A percentile compares a stretch with the other conserved stretches of the same genome.
These are phyloP conservation scores for Lupinus albus DNA, from an alignment of 306 rosid genomes.

Conservation along the genomic window DNA sequence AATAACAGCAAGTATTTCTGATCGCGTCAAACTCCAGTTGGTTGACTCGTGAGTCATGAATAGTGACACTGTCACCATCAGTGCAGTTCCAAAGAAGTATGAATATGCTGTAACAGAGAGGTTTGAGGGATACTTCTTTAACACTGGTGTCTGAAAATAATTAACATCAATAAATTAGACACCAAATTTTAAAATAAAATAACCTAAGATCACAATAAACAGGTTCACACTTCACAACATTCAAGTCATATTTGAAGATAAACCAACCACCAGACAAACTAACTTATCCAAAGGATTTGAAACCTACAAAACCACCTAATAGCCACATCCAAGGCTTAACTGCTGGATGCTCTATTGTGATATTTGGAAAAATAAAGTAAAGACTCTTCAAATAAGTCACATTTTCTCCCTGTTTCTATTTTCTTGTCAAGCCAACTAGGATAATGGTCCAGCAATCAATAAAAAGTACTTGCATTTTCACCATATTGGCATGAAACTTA, in stretches of 20 bases:
- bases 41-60: slow-evolving; percentile 63
- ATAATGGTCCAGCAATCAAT: slow-evolving; percentile 1
- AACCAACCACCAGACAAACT: background rate
- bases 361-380: background rate
- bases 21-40: slow-evolving; percentile 70
- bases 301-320: background rate
- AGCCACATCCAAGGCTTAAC: background rate
- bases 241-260: slow-evolving; percentile 6
- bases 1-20: slow-evolving; percentile 80
- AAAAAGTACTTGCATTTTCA: background rate
- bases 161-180: slow-evolving; percentile 32
- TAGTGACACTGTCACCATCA: slow-evolving; percentile 73
- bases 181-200: slow-evolving; percentile 6
- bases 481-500: background rate
- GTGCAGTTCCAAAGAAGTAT: slow-evolving; percentile 67
- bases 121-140: slow-evolving; percentile 78
- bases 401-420: background rate
- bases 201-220: slow-evolving; percentile 19
- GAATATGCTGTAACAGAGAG: slow-evolving; percentile 84
- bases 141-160: slow-evolving; percentile 79
- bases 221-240: slow-evolving; percentile 4
- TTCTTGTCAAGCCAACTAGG: slow-evolving; percentile 19
- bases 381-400: background rate
- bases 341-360: background rate
- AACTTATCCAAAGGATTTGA: background rate